A percentile compares a stretch with the other conserved stretches of the same genome.
Evolutionary conservation across 139 green algal species (phyloP).

Genomic region (Volvox reticuliferus): DNA sequence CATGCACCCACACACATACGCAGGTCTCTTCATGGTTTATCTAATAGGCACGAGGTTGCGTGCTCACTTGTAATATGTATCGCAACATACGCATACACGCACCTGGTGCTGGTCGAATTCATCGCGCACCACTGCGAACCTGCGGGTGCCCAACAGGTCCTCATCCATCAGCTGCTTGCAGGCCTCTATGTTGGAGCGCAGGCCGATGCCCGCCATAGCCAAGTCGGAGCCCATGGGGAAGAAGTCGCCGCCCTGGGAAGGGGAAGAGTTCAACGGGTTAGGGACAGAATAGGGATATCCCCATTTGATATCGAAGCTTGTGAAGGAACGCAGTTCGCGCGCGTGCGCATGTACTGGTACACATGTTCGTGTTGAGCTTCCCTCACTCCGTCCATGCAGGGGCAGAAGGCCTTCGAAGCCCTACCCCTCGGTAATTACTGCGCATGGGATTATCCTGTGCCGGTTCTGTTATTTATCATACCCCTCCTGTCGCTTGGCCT

Average conservation of each 20-base stretch:
- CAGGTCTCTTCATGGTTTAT: not conserved
- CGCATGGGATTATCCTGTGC: too few species aligned
- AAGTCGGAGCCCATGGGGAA: constrained; percentile 86
- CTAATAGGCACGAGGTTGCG: too few species aligned
- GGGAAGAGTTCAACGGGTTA: not conserved
- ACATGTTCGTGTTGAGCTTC: too few species aligned
- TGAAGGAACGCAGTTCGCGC: too few species aligned
- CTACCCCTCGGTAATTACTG: too few species aligned
- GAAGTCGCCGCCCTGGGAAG: constrained; percentile 92
- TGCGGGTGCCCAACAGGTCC: constrained; percentile 86
- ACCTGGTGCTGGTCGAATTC: constrained; percentile 93
- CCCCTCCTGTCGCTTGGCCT: not conserved
- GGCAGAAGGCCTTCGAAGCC: too few species aligned
- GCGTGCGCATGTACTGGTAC: too few species aligned
- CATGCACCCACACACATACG: not conserved
- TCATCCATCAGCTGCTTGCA: constrained; percentile 91
- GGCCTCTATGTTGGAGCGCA: constrained; percentile 92
- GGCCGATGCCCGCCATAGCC: constrained; percentile 89
- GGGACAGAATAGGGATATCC: too few species aligned
- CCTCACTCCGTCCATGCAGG: too few species aligned
- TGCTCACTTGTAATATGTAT: not conserved
- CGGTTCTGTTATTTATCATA: too few species aligned
- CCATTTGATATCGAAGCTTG: too few species aligned
- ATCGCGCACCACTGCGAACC: constrained; percentile 92
- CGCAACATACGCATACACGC: not conserved